Evolutionary conservation across 192 early-diverging fungal species (phyloP).

Genomic region (Gamsiella multidivaricata): DNA sequence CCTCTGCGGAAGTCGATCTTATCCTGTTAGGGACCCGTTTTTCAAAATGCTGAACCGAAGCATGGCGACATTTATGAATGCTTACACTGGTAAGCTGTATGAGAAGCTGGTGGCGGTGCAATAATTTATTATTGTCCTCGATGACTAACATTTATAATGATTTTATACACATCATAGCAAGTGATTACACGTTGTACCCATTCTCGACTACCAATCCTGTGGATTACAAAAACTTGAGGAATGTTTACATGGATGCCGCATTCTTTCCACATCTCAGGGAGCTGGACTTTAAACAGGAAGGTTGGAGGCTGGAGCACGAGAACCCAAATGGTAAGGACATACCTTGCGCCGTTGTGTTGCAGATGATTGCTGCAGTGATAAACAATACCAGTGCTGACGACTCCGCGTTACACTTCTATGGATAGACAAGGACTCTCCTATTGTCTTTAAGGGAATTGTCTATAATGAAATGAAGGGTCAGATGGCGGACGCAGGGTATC

Average conservation of each 20-base stretch:
- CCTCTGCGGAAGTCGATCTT: constrained; percentile 87
- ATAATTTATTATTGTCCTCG: too few species aligned
- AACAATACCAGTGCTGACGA: too few species aligned
- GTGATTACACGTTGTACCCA: constrained; percentile 92
- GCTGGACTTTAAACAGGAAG: constrained; percentile 93
- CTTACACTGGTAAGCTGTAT: constrained; percentile 76
- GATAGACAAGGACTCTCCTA: constrained; percentile 69
- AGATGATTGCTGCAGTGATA: too few species aligned
- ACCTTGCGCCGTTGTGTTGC: too few species aligned
- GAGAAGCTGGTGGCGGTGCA: too few species aligned
- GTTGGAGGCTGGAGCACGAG: constrained; percentile 91
- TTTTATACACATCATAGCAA: constrained; percentile 53
- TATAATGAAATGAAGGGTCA: constrained; percentile 99
- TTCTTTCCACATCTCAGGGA: constrained; percentile 84
- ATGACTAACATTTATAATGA: too few species aligned
- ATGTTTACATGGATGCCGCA: constrained; percentile 92
- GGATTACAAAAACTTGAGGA: constrained; percentile 91
- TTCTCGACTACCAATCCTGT: constrained; percentile 90
- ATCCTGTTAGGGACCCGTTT: constrained; percentile 97
- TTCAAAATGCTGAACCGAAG: constrained; percentile 98
- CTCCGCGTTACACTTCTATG: too few species aligned
- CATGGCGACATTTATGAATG: constrained; percentile 98
- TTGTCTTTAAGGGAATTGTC: constrained; percentile 94
- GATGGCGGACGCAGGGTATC: constrained; percentile 78
- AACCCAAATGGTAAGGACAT: constrained; percentile 61